Evolutionary conservation across 2,329 filamentous ascomycete species (phyloP), one percentile per base, ranked within the genome.

Genomic region (Aspergillus sp.): DNA sequence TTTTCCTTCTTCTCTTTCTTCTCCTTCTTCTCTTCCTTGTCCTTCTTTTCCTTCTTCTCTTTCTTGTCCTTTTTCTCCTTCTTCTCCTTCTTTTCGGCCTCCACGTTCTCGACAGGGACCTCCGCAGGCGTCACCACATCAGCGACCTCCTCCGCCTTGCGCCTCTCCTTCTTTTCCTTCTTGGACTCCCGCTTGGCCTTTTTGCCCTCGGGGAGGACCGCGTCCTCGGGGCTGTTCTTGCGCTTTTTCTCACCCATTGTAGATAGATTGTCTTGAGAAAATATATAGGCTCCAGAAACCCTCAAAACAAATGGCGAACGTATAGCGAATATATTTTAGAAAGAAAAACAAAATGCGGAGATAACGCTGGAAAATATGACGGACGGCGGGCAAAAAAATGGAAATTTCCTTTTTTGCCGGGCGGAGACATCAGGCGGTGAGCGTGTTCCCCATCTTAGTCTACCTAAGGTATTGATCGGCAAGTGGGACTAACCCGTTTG

Each of bases 241-340:
- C 70, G 70, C 62, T 72, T 70, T 54, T 66, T 72, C 54, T 71
- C 68, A 47, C 65, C 61, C 67, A 71, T 72, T 60, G 50, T 64
- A 22, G 48, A 47, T 43, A 2, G 43, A 30, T n/a, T 45, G 17
- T 2, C 9, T 17, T n/a, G 6, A 38, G 24, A 14, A 42, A n/a
- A 20, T 26, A 45, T 32, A 8, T 20, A 40, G 48, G 32, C 26
- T 22, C 16, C 5, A 22, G 13, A 19, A 17, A 19, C n/a, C 10
- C 10, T 14, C 13, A 32, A 24, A 45, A 13, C 7, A 14, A 33
- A 22, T 36, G 24, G 10, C 4, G 0, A 32, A 26, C 26, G n/a
- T 3, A 16, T 17, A 22, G 5, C 11, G 16, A 30, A 22, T 30
- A 11, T 50, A 20, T 3, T 19, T 43, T 40, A 46, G 19, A 24